Evolutionary conservation across 169 alveolate species (phyloP).

Genomic region (Cryptosporidium tyzzeri): DNA sequence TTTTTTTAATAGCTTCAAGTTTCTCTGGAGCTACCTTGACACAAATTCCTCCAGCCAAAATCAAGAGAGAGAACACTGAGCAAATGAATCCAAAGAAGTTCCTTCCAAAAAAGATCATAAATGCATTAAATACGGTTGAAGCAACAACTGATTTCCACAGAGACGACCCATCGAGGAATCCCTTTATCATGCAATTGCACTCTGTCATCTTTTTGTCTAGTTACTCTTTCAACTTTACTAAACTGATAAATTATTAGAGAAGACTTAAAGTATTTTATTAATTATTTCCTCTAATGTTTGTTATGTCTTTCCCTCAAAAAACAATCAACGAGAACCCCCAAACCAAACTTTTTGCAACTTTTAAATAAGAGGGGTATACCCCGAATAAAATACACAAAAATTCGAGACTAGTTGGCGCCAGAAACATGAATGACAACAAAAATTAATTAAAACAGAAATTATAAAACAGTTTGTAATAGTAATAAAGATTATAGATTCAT

Average conservation of each 20-base stretch:
- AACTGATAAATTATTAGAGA: background rate
- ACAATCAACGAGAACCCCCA: conserved; percentile 22
- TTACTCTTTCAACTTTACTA: background rate
- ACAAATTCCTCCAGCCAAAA: conserved; percentile 63
- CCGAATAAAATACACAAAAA: background rate
- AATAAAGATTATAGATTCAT: background rate
- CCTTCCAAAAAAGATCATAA: conserved; percentile 61
- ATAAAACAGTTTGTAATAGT: background rate
- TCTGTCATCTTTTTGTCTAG: conserved; percentile 41
- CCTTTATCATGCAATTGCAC: conserved; percentile 54
- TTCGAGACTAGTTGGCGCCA: conserved; percentile 29
- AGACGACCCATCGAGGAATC: conserved; percentile 49
- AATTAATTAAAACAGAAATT: background rate
- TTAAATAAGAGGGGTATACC: conserved; percentile 13
- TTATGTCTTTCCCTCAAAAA: conserved; percentile 25
- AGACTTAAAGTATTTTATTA: background rate
- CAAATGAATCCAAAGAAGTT: conserved; percentile 56
- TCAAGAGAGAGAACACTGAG: conserved; percentile 35
- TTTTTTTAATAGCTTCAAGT: conserved; percentile 32
- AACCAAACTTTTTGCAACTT: background rate
- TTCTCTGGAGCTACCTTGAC: conserved; percentile 61
- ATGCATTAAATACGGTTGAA: conserved; percentile 42
- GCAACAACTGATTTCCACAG: conserved; percentile 71
- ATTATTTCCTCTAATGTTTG: conserved; percentile 6
- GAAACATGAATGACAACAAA: background rate